Conservation (phyloP, 345 rosid species). For the Camelina neglecta region DNA sequence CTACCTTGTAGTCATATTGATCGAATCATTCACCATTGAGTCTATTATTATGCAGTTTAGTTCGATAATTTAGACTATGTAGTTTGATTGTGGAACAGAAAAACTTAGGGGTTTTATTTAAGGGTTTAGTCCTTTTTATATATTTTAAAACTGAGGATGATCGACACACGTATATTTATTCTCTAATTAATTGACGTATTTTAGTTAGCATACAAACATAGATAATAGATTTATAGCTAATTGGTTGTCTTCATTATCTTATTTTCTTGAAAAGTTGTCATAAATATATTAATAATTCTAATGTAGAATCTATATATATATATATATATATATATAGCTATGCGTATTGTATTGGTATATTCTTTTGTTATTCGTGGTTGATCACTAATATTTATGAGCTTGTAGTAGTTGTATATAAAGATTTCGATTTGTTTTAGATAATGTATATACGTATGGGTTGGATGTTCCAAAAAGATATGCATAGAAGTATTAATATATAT, state of each 20-base stretch:
- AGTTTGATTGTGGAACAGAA: conserved; percentile 15
- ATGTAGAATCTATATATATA: background rate
- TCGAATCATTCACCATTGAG: conserved; percentile 9
- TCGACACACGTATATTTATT: conserved; percentile 9
- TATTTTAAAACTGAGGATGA: background rate
- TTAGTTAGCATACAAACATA: background rate
- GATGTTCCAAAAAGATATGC: background rate
- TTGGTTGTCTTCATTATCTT: conserved; percentile 22
- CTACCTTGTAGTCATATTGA: background rate
- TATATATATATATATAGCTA: background rate
- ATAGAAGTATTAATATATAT: background rate
- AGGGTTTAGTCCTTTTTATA: background rate
- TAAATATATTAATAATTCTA: background rate
- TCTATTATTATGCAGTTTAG: background rate
- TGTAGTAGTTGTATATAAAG: background rate
- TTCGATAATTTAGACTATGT: background rate
- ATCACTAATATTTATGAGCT: conserved; percentile 22
- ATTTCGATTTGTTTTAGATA: conserved; percentile 15
- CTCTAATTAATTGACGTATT: conserved; percentile 1
- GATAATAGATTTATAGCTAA: background rate
- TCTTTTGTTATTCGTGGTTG: conserved; percentile 27
- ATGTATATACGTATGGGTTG: conserved; percentile 6
- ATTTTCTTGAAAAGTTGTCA: conserved; percentile 38
- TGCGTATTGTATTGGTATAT: conserved; percentile 21
- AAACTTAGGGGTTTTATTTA: background rate